phyloP scores from a whole-genome alignment of 1,284 basidiomycete species.

The Cryptococcus floricola region DNA sequence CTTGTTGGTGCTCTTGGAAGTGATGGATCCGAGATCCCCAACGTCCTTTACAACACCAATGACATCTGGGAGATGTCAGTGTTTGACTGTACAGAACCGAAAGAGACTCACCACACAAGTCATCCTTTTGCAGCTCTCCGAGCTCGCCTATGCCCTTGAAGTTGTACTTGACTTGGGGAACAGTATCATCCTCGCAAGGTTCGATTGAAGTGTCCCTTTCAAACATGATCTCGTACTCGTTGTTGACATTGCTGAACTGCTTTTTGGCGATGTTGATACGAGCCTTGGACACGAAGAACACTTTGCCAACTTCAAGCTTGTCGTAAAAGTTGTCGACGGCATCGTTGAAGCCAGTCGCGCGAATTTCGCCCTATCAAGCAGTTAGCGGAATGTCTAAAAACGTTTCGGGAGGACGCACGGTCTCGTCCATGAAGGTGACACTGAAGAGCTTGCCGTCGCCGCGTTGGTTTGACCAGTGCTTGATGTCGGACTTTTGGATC shows the following conservation, averaged over 20 bases:
- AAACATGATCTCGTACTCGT: constrained; percentile 93
- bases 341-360: constrained; percentile 87
- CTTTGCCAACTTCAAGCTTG: constrained; percentile 80
- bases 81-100: background rate
- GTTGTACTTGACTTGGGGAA: constrained; percentile 77
- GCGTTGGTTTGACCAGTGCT: constrained; percentile 79
- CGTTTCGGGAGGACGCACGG: constrained; percentile 49
- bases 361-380: constrained; percentile 68
- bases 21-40: constrained; percentile 65
- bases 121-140: constrained; percentile 66
- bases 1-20: constrained; percentile 66
- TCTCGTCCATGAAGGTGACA: constrained; percentile 90
- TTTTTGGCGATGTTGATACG: constrained; percentile 94
- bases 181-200: constrained; percentile 66
- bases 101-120: constrained; percentile 63
- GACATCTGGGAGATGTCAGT: constrained; percentile 56
- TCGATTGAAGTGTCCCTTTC: constrained; percentile 78
- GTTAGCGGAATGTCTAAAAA: background rate
- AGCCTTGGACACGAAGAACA: constrained; percentile 83
- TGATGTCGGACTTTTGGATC: constrained; percentile 83
- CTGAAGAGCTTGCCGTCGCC: constrained; percentile 97
- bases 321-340: constrained; percentile 80
- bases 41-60: constrained; percentile 79
- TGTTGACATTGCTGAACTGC: constrained; percentile 85
- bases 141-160: constrained; percentile 70